A percentile compares a stretch with the other conserved stretches of the same genome.
Conservation (phyloP, 441 rosid species). For the Brassica balearica region DNA sequence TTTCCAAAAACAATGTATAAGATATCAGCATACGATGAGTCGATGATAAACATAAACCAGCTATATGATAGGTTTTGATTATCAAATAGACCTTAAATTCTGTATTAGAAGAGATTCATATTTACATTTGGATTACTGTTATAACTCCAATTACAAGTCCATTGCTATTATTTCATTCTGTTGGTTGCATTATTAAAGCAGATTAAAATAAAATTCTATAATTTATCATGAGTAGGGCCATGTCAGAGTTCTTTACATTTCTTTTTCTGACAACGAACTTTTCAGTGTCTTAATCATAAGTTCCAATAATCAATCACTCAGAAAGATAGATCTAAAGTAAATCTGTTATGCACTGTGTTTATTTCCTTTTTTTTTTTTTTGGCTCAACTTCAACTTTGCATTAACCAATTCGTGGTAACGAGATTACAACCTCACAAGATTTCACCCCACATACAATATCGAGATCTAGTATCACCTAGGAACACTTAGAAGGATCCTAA, state of each 20-base stretch:
- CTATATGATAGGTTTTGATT: not conserved
- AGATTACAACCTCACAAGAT: too few species aligned
- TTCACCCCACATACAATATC: too few species aligned
- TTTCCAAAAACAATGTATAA: not conserved
- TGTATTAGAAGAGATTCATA: slow-evolving; percentile 9
- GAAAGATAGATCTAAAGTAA: slow-evolving; percentile 47
- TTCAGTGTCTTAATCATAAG: slow-evolving; percentile 44
- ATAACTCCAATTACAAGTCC: not conserved
- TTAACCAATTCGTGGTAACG: too few species aligned
- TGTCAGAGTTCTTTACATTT: slow-evolving; percentile 24
- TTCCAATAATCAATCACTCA: slow-evolving; percentile 40
- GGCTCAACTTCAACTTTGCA: too few species aligned
- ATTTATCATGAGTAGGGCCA: slow-evolving; percentile 16
- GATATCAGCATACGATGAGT: slow-evolving; percentile 6
- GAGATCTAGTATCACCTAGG: too few species aligned
- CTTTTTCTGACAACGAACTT: slow-evolving; percentile 35
- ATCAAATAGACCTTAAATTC: slow-evolving; percentile 15
- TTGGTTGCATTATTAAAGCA: slow-evolving; percentile 32
- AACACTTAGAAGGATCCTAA: too few species aligned
- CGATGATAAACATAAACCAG: not conserved
- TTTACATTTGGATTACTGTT: slow-evolving; percentile 22
- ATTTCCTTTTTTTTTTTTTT: too few species aligned
- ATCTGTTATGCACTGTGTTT: slow-evolving; percentile 8
- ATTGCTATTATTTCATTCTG: slow-evolving; percentile 22
- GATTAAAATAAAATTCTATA: not conserved